phyloP scores from a whole-genome alignment of 345 rosid species.

The Salix caprea region DNA sequence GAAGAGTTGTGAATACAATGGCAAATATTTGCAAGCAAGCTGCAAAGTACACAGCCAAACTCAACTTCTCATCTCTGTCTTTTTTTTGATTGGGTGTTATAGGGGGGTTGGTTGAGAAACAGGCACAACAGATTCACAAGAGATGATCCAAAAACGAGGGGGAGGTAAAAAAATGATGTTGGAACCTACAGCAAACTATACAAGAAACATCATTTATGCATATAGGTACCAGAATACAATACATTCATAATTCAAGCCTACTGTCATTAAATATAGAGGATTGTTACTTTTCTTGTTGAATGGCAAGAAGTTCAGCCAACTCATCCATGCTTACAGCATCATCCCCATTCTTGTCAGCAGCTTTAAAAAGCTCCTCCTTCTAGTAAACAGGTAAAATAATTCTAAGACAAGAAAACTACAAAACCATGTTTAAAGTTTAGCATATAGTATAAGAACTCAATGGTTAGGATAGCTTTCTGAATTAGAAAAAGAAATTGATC shows the following conservation, averaged over 20 bases:
- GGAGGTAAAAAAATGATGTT: neutral
- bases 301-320: slow-evolving; percentile 80
- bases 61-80: neutral
- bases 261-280: slow-evolving; percentile 5
- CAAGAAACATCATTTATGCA: neutral
- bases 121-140: neutral
- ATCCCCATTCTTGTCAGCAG: slow-evolving; percentile 85
- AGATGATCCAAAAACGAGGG: neutral
- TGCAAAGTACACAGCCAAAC: neutral
- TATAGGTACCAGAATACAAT: neutral
- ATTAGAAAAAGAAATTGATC: neutral
- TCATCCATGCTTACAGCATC: slow-evolving; percentile 89
- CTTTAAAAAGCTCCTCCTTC: slow-evolving; percentile 90
- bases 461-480: slow-evolving; percentile 1
- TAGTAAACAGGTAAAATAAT: slow-evolving; percentile 35
- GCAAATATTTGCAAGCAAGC: neutral
- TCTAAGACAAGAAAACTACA: slow-evolving; percentile 12
- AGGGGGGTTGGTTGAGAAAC: no score
- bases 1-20: neutral
- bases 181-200: neutral
- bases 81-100: no score
- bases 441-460: neutral
- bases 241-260: slow-evolving; percentile 6
- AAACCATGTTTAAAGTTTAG: neutral
- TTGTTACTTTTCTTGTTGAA: slow-evolving; percentile 82